Evolutionary conservation across 2,329 filamentous ascomycete genomes (phyloP).

Genomic region (Parastagonospora nodorum): DNA sequence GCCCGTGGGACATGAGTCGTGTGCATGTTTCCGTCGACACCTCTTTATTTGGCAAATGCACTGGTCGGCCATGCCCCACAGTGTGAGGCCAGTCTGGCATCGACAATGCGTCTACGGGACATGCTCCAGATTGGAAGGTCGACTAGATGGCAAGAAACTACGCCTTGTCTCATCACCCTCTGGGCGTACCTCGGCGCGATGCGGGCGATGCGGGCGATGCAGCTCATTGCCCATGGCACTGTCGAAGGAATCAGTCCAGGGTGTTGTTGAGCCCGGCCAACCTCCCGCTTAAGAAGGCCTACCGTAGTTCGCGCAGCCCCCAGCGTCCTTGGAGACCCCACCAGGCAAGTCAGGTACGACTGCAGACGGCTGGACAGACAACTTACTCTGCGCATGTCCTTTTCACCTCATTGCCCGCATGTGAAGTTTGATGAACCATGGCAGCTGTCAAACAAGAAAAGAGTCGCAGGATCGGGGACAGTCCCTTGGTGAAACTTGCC

Average conservation of each 20-base stretch:
- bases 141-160: background rate
- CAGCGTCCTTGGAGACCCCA: background rate
- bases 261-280: constrained; percentile 3
- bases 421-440: background rate
- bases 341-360: background rate
- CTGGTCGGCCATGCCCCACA: background rate
- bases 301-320: background rate
- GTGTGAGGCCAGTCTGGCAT: background rate
- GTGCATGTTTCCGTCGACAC: background rate
- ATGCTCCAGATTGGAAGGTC: background rate
- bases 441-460: background rate
- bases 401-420: background rate
- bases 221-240: background rate
- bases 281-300: constrained; percentile 3
- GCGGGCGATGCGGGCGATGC: too few species aligned
- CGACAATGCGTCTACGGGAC: background rate
- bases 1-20: background rate
- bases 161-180: constrained; percentile 5
- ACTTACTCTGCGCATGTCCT: background rate
- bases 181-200: constrained; percentile 10
- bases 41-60: background rate
- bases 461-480: background rate
- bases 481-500: constrained; percentile 5
- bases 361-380: background rate
- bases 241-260: too few species aligned